Conservation (phyloP, 176 grass and related monocot species). For the Miscanthus lutarioriparius region DNA sequence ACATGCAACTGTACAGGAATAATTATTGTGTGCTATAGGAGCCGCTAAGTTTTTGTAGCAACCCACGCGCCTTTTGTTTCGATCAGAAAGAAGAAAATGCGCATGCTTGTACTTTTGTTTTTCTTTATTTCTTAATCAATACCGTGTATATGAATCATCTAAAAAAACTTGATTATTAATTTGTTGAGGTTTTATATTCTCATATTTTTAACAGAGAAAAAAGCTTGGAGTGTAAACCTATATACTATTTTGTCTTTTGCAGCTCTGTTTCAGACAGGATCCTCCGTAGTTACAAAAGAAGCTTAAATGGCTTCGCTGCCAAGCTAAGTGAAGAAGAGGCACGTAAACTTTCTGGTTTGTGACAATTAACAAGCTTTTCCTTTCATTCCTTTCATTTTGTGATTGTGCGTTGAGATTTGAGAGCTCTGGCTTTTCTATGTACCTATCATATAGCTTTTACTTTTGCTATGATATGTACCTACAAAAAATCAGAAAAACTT, state of each 20-base stretch:
- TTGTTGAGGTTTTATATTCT: no score
- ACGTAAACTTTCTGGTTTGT: conserved; percentile 30
- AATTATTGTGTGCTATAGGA: no score
- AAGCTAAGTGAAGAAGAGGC: conserved; percentile 18
- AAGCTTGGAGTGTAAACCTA: background rate
- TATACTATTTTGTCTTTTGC: background rate
- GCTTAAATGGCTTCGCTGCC: conserved; percentile 43
- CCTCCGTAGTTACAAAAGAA: conserved; percentile 44
- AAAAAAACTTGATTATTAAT: no score
- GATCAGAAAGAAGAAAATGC: no score
- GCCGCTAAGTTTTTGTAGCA: no score
- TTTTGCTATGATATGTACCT: background rate
- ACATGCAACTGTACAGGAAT: background rate
- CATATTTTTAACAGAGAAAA: background rate
- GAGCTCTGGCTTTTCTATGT: no score
- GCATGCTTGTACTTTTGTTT: no score
- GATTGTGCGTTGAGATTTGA: no score
- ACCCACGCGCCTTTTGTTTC: no score
- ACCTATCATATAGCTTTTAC: no score
- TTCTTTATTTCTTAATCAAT: no score
- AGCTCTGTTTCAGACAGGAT: conserved; percentile 38
- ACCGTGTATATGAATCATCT: no score
- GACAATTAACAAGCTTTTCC: background rate
- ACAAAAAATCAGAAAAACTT: background rate
- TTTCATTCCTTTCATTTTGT: background rate